Base-by-base conservation (phyloP, 768 basidiomycete species). In the Leucocoprinus leucothites region DNA sequence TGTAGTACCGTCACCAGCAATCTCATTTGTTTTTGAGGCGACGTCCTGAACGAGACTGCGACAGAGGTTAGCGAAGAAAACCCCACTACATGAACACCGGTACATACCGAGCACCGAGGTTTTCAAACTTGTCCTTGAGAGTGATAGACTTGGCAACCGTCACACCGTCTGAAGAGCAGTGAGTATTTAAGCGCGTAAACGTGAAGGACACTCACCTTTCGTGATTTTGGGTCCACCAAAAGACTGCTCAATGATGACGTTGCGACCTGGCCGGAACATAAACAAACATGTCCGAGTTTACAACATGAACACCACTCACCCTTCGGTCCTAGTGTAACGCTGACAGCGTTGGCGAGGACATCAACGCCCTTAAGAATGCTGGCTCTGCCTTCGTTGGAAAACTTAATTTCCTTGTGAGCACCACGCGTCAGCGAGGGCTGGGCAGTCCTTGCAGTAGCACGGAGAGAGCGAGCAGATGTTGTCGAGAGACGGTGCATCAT, bases 71-170 rank as follows among this genome's bases (percentile, higher is more conserved):
- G 16, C 44, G 14, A 13, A 22, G 3, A 25, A 7, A 14, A 5
- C 9, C 11, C 42, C n/a, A 3, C 18, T 18, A 24, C 13, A 46
- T n/a, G 6, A n/a, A 6, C 49, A 31, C 26, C 19, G 28, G 59
- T 7, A 69, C 86, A 62, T 73, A 95, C 93, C 94, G 89, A 66
- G 95, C 94, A 67, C 95, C 94, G 55, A 98, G 89, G 80, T 98
- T 98, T 80, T 98, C 93, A 67, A 98, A 98, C 74, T 95, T 97
- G 84, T 98, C 94, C 75, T 98, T 86, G 64, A 98, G 82, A 4
- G 85, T 78, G 63, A 99, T 93, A 35, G 93, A 78, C 79, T 98
- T 99, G 56, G 96, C 96, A 36, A 98, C 96, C 24, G 94, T 96
- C 18, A 97, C 96, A 85, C 95, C 96, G 71, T 98, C 94, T 92